Conservation (phyloP, 148 eudicot genomes). For the Vaccinium vitisidaea region DNA sequence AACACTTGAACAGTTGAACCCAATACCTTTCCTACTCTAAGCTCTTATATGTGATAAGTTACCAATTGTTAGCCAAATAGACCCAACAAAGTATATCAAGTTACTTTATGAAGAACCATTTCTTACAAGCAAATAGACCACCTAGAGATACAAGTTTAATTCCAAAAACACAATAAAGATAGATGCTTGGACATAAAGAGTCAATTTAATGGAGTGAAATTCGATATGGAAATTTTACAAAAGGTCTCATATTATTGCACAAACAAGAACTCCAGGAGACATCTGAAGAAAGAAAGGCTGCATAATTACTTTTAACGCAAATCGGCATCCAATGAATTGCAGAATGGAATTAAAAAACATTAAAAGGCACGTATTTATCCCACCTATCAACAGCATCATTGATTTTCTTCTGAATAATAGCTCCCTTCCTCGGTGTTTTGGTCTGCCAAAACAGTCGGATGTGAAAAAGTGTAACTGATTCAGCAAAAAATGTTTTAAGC, state of each 20-base stretch:
- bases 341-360: not conserved
- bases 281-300: not conserved
- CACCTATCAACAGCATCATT: conserved; percentile 42
- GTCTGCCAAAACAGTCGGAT: conserved; percentile 17
- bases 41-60: not conserved
- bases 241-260: not conserved
- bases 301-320: not conserved
- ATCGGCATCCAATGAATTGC: not conserved
- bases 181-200: not conserved
- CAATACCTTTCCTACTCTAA: not conserved
- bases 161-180: not conserved
- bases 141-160: not conserved
- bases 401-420: conserved; percentile 44
- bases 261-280: not conserved
- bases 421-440: conserved; percentile 42
- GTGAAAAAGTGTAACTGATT: not conserved
- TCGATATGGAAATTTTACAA: not conserved
- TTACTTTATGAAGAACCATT: not conserved
- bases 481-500: not conserved
- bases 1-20: not conserved
- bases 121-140: not conserved
- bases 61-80: not conserved
- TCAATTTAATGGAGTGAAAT: not conserved
- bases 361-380: too few species aligned
- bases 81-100: not conserved